These are phyloP conservation scores for Scutellaria barbata DNA, from an alignment of 257 asterid genomes.

Conservation along the genomic window DNA sequence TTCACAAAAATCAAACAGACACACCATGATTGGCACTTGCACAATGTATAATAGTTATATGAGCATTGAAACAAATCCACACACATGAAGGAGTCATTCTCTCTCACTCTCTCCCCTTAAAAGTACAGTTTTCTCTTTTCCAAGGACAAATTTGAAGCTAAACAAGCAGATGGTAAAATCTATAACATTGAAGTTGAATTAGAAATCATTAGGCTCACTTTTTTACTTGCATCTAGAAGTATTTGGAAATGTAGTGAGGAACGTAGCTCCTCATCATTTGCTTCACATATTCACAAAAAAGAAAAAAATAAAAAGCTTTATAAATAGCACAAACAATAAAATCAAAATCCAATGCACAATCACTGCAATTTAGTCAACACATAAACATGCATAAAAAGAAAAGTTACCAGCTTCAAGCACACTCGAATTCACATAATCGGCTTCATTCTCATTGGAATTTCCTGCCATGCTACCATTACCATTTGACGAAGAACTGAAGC, in stretches of 20 bases:
- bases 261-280: neutral
- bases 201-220: too few relatives aligned
- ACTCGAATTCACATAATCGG: conserved; percentile 85
- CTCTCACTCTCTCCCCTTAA: neutral
- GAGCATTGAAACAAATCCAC: neutral
- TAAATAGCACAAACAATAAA: conserved; percentile 8
- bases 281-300: neutral
- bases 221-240: too few relatives aligned
- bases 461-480: conserved; percentile 91
- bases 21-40: conserved; percentile 7
- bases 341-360: neutral
- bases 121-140: too few relatives aligned
- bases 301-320: neutral
- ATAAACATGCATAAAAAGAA: neutral
- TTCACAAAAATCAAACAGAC: conserved; percentile 29
- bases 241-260: too few relatives aligned
- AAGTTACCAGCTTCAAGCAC: conserved; percentile 89
- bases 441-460: conserved; percentile 69
- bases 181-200: too few relatives aligned
- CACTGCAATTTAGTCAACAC: neutral
- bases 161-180: too few relatives aligned
- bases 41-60: neutral
- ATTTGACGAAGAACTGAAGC: conserved; percentile 85
- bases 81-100: neutral
- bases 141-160: too few relatives aligned